Percentiles rank a stretch among this genome's conserved stretches.
Conservation (phyloP, 805 yeast species). For the Debaryomyces hansenii region DNA sequence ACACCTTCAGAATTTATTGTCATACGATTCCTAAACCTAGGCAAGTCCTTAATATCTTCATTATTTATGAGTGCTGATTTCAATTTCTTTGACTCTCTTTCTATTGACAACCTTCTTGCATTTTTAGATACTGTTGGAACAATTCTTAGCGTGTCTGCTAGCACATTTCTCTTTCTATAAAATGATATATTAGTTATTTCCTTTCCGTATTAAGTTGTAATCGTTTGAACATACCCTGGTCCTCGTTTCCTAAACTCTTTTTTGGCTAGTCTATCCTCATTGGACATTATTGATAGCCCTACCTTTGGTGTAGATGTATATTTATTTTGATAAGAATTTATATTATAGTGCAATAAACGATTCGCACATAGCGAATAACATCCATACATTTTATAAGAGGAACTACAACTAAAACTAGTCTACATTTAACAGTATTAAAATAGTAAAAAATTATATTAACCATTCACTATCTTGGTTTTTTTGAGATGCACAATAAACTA, state of each 20-base stretch:
- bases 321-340: not conserved
- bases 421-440: not conserved
- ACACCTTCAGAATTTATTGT: not conserved
- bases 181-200: constrained; percentile 4
- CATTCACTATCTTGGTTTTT: constrained; percentile 8
- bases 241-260: constrained; percentile 39
- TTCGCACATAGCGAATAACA: not conserved
- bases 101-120: not conserved
- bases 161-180: constrained; percentile 8
- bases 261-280: constrained; percentile 14
- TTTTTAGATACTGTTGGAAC: not conserved
- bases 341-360: not conserved
- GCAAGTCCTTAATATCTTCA: constrained; percentile 15
- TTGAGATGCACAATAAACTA: not conserved
- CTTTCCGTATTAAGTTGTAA: not conserved
- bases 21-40: constrained; percentile 5
- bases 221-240: constrained; percentile 37
- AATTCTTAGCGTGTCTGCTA: constrained; percentile 6
- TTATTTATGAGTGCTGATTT: constrained; percentile 25
- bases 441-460: constrained; percentile 12
- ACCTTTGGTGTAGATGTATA: not conserved
- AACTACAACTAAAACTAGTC: not conserved
- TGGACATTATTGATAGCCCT: not conserved
- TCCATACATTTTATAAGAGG: not conserved
- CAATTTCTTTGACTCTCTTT: constrained; percentile 11